Evolutionary conservation across 441 rosid genomes (phyloP), one percentile per base, ranked within the genome.

Genomic region (Dalechampia spathulata): DNA sequence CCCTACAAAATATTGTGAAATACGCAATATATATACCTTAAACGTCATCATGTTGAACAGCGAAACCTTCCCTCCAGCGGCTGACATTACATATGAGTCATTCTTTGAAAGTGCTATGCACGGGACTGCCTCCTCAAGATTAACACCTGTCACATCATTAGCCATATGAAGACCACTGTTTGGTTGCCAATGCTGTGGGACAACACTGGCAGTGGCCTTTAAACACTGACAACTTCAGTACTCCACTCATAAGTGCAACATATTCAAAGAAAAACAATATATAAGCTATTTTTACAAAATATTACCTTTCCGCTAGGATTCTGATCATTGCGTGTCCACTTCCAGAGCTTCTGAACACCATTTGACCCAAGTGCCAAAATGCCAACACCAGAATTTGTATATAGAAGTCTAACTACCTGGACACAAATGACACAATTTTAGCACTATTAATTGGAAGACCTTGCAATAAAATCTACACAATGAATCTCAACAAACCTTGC

Each of bases 31-130:
- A 38, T 47, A 43, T 83, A 80, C 95, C 90, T 83, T 87, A 72
- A 87, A 91, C 27, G 85, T 87, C 92, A 82, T 76, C 96, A 87
- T 78, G 76, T 87, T 90, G 60, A 90, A 90, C 64, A 90, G 63
- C 6, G 98, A 85, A 63, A 83, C 83, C 74, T 83, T 90, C 44
- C 96, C 96, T 32, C 98, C 98, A 57, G 86, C 72, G 44, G 98
- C 96, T 21, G 98, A 91, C 87, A 87, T 81, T 55, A 91, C 93
- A 73, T 91, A 91, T 0, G 95, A 85, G 65, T 87, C 96, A 25
- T 87, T 87, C 71, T 87, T 91, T 22, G 98, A 82, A 58, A 91
- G 89, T 20, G 96, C 96, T 50, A 91, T 87, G 79, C 98, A 91
- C 0, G 96, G 96, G 39, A 83, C 81, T 11, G 85, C 87, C 72